Evolutionary conservation across 352 stramenopile species (phyloP).

Genomic region (Globisporangium viniferum): DNA sequence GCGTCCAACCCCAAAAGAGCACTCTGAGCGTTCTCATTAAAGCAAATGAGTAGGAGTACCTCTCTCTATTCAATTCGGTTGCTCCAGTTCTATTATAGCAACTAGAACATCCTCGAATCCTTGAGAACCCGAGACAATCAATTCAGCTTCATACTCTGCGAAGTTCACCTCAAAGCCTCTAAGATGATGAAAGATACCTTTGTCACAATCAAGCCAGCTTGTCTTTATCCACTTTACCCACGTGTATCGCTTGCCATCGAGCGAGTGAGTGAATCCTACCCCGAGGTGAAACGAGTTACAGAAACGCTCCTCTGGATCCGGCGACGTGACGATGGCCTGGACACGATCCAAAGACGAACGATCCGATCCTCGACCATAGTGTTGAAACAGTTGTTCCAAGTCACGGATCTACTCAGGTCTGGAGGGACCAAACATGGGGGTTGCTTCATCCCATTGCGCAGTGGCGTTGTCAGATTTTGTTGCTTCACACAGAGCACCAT

Average conservation of each 20-base stretch:
- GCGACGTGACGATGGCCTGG: not conserved
- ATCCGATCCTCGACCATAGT: not conserved
- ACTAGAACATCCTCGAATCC: too few relatives aligned
- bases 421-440: not conserved
- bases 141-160: not conserved
- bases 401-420: not conserved
- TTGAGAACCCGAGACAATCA: not conserved
- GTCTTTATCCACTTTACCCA: not conserved
- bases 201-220: not conserved
- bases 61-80: too few relatives aligned
- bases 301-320: not conserved
- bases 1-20: too few relatives aligned
- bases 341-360: not conserved
- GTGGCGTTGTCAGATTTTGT: not conserved
- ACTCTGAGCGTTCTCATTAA: too few relatives aligned
- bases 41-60: too few relatives aligned
- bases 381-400: not conserved
- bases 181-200: not conserved
- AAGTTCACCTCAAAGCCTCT: not conserved
- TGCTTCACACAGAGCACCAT: not conserved
- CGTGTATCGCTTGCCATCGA: not conserved
- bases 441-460: not conserved
- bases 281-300: not conserved
- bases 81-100: too few relatives aligned
- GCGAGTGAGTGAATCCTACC: not conserved